Conservation (phyloP, 805 yeast genomes). For the Dipodascopsis tothii region DNA sequence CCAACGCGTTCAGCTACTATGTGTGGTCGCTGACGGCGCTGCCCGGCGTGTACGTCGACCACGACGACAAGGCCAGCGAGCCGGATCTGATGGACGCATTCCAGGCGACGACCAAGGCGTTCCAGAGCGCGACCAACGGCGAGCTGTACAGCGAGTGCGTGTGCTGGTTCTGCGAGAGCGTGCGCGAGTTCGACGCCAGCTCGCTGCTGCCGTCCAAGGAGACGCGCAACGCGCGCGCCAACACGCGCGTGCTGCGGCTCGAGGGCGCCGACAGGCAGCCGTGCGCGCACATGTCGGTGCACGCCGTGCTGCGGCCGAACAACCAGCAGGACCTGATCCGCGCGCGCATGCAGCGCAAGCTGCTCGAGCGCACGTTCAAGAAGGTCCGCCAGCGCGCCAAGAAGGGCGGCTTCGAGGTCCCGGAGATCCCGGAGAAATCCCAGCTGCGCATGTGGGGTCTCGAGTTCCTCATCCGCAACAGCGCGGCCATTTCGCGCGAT, state of each 20-base stretch:
- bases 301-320: neutral
- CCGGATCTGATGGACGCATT: neutral
- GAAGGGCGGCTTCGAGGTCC: neutral
- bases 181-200: neutral
- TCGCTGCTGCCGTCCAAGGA: too few species aligned
- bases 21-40: neutral
- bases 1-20: neutral
- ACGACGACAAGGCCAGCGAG: neutral
- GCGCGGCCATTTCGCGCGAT: too few species aligned
- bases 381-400: neutral
- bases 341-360: neutral
- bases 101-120: neutral
- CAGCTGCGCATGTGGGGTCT: too few species aligned
- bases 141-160: neutral
- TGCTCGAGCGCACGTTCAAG: neutral
- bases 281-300: neutral
- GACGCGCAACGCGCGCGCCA: neutral
- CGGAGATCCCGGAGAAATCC: too few species aligned
- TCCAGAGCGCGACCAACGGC: neutral
- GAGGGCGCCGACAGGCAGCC: neutral
- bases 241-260: neutral
- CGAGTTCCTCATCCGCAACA: too few species aligned
- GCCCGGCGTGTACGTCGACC: neutral
- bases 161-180: neutral
- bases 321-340: neutral